Evolutionary conservation across 1,139 yeast species (phyloP).

Genomic region (Scheffersomyces lignicola): DNA sequence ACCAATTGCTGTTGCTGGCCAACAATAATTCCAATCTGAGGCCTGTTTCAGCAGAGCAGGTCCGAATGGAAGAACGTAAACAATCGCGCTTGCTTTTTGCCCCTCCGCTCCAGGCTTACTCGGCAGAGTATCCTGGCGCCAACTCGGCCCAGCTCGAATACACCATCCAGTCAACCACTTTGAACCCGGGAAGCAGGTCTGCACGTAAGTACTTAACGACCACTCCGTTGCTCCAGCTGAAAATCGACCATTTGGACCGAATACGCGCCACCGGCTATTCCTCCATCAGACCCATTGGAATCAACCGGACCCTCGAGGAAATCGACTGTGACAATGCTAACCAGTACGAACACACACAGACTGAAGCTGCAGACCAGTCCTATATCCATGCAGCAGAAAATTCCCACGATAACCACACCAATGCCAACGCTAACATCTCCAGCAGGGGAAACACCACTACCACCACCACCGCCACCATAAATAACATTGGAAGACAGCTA

Average conservation of each 20-base stretch:
- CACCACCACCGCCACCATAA: slow-evolving; percentile 12
- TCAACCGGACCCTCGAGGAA: slow-evolving; percentile 55
- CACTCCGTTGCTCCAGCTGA: slow-evolving; percentile 31
- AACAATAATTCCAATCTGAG: too few species aligned
- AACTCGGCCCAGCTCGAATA: slow-evolving; percentile 30
- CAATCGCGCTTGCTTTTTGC: slow-evolving; percentile 29
- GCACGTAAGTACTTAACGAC: slow-evolving; percentile 4
- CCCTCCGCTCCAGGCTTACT: slow-evolving; percentile 55
- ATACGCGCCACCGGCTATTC: slow-evolving; percentile 51
- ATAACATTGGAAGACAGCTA: slow-evolving; percentile 4
- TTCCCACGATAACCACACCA: slow-evolving; percentile 9
- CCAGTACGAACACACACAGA: slow-evolving; percentile 2
- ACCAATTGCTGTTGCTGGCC: too few species aligned
- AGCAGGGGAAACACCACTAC: slow-evolving; percentile 6
- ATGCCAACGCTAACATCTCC: slow-evolving; percentile 4
- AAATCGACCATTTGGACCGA: slow-evolving; percentile 40
- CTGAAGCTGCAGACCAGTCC: slow-evolving; percentile 4
- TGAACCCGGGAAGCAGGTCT: slow-evolving; percentile 3
- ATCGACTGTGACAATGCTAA: slow-evolving; percentile 27
- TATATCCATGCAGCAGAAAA: slow-evolving; percentile 11
- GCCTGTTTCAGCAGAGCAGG: not conserved
- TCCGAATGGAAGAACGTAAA: slow-evolving; percentile 8
- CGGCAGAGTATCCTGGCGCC: slow-evolving; percentile 54
- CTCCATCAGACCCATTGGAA: slow-evolving; percentile 54
- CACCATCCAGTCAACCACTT: slow-evolving; percentile 24